Conservation (phyloP, 1,284 basidiomycete genomes). For the Trichosporon ovoides region DNA sequence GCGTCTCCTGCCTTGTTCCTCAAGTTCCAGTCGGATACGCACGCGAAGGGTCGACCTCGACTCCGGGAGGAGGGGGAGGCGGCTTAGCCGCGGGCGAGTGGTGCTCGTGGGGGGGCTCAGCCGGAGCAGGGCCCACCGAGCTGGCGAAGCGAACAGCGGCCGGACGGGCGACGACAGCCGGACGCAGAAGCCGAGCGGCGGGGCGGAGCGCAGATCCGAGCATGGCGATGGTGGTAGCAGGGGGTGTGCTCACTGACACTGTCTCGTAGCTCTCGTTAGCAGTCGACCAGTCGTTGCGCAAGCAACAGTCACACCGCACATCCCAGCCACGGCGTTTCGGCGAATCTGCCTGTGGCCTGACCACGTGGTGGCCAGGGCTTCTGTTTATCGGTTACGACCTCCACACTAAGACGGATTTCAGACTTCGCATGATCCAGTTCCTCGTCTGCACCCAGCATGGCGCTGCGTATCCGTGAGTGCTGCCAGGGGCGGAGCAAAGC, state of each 20-base stretch:
- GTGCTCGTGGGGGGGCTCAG: conserved; percentile 10
- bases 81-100: conserved; percentile 17
- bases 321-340: conserved; percentile 1
- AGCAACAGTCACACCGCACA: background rate
- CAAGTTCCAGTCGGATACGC: no score
- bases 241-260: background rate
- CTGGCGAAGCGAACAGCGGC: conserved; percentile 8
- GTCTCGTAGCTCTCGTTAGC: background rate
- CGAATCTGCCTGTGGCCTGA: background rate
- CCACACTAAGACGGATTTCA: conserved; percentile 2
- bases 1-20: no score
- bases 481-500: background rate
- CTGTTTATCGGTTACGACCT: background rate
- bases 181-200: conserved; percentile 7
- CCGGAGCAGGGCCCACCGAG: background rate
- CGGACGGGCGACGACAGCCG: conserved; percentile 3
- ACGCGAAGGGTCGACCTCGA: conserved; percentile 46
- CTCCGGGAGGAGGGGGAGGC: conserved; percentile 31
- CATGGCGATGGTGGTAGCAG: conserved; percentile 22
- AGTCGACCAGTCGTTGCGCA: conserved; percentile 6
- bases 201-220: conserved; percentile 28
- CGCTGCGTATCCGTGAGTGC: conserved; percentile 28
- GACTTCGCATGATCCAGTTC: background rate
- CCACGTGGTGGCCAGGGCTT: background rate
- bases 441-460: conserved; percentile 11